Evolutionary conservation across 106 monocot genomes (phyloP), one percentile per base, ranked within the genome.

Genomic region (Posidonia australis): DNA sequence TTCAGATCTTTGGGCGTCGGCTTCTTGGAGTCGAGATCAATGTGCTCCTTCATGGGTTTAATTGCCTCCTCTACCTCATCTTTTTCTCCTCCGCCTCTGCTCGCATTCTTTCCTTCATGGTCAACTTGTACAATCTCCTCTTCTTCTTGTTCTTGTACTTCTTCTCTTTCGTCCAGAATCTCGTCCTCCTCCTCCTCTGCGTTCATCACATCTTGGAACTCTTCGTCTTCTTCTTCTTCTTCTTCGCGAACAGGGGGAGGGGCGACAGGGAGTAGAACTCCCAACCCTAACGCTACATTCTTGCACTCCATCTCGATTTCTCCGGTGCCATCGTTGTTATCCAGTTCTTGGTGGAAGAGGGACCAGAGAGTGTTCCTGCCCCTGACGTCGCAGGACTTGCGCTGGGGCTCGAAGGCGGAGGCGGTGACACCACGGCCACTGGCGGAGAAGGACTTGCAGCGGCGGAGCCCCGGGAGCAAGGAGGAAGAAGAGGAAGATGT

Each of bases 351-450:
- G 49, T 74, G 66, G 74, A 75, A 68, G 52, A 75, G 74, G 41
- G 74, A 67, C 60, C 51, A 60, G 61, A 75, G 74, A 10, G 60
- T 75, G 67, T 45, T 75, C 32, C 74, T 46, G 42, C 21, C 61
- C 10, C 74, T 67, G 61, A 68, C 74, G 51, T 67, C 74, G 62
- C 67, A 67, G 67, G 67, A 75, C 43, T 30, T 31, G 67, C 74
- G 67, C 62, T 62, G 67, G 21, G 67, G 74, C 43, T 67, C 67
- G 18, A 68, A 28, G 21, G 54, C 30, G 41, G 51, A 25, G 51
- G 74, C 12, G 22, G 49, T 41, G 7, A 13, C 41, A n/a, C 41
- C 21, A 19, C 5, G 54, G 54, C 27, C 51, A 1, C 5, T 41
- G 24, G 26, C 66, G 74, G 66, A 75, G 52, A 51, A 58, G 61